phyloP scores from a whole-genome alignment of 768 basidiomycete species.

The Tricholoma furcatifolium region DNA sequence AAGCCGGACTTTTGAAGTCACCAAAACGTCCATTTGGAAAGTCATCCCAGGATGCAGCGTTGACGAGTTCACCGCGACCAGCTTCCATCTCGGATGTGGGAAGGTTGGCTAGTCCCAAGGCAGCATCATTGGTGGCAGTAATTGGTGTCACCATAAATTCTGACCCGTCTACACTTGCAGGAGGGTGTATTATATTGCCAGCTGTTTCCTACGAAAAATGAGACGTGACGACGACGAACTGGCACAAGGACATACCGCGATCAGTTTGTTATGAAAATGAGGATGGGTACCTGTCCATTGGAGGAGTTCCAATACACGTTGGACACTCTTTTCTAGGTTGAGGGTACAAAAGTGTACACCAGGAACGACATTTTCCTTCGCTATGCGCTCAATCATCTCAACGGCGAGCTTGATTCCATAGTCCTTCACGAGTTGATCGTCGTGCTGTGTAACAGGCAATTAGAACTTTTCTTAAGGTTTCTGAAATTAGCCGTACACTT shows the following conservation, averaged over 20 bases:
- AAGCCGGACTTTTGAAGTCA: constrained; percentile 96
- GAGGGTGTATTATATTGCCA: constrained; percentile 38
- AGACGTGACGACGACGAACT: background rate
- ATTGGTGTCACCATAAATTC: constrained; percentile 60
- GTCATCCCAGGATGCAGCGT: constrained; percentile 86
- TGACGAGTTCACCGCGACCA: constrained; percentile 72
- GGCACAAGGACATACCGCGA: constrained; percentile 43
- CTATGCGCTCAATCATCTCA: constrained; percentile 68
- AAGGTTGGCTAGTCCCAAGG: constrained; percentile 48
- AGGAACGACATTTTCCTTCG: constrained; percentile 50
- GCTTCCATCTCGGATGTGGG: constrained; percentile 53
- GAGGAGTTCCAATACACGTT: constrained; percentile 77
- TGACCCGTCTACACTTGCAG: constrained; percentile 24
- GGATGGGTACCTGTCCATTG: constrained; percentile 59
- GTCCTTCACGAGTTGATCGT: constrained; percentile 92
- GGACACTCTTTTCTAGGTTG: constrained; percentile 95
- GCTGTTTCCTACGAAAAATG: constrained; percentile 17
- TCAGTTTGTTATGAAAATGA: constrained; percentile 60
- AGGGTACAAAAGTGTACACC: constrained; percentile 96
- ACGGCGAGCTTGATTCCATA: constrained; percentile 89
- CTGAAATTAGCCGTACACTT: constrained; percentile 49
- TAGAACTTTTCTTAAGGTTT: background rate
- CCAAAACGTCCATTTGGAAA: constrained; percentile 99
- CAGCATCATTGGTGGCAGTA: constrained; percentile 62
- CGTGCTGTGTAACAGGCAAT: constrained; percentile 53